Evolutionary conservation across 306 rosid species (phyloP).

Genomic region (Vicia sativa): DNA sequence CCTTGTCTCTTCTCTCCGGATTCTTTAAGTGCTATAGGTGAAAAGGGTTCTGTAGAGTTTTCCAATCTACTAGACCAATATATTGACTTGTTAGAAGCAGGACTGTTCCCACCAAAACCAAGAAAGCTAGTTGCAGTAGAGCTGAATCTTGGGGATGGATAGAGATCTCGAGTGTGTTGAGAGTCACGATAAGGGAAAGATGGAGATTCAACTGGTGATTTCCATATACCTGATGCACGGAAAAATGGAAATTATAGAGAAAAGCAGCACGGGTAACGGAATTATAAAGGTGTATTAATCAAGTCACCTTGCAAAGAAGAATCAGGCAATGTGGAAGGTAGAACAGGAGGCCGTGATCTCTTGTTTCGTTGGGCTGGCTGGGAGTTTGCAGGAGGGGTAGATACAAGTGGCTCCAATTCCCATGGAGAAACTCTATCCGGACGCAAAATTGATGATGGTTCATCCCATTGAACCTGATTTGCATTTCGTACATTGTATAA

Average conservation of each 20-base stretch:
- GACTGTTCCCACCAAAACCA: slow-evolving; percentile 68
- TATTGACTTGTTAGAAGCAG: slow-evolving; percentile 66
- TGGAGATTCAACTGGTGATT: slow-evolving; percentile 66
- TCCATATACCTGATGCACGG: slow-evolving; percentile 69
- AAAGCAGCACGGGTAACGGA: slow-evolving; percentile 25
- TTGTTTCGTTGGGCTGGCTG: slow-evolving; percentile 84
- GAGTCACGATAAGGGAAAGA: slow-evolving; percentile 64
- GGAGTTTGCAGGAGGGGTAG: slow-evolving; percentile 61
- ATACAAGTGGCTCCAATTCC: slow-evolving; percentile 96
- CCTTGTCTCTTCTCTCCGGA: slow-evolving; percentile 67
- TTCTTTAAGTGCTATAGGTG: slow-evolving; percentile 60
- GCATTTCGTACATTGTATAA: not conserved
- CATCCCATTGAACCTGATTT: slow-evolving; percentile 98
- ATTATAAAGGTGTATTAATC: slow-evolving; percentile 3
- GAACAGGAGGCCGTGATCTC: slow-evolving; percentile 74
- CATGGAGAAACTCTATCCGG: slow-evolving; percentile 96
- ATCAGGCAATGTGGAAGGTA: slow-evolving; percentile 70
- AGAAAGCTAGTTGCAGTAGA: slow-evolving; percentile 60
- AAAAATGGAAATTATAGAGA: slow-evolving; percentile 21
- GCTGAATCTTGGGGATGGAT: slow-evolving; percentile 66
- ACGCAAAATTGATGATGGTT: slow-evolving; percentile 85
- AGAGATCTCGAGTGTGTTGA: slow-evolving; percentile 65
- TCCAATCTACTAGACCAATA: slow-evolving; percentile 76
- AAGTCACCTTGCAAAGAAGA: slow-evolving; percentile 62
- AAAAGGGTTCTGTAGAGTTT: slow-evolving; percentile 59